A percentile compares a stretch with the other conserved stretches of the same genome.
Conservation (phyloP, 768 basidiomycete genomes). For the Russula ochroleuca region DNA sequence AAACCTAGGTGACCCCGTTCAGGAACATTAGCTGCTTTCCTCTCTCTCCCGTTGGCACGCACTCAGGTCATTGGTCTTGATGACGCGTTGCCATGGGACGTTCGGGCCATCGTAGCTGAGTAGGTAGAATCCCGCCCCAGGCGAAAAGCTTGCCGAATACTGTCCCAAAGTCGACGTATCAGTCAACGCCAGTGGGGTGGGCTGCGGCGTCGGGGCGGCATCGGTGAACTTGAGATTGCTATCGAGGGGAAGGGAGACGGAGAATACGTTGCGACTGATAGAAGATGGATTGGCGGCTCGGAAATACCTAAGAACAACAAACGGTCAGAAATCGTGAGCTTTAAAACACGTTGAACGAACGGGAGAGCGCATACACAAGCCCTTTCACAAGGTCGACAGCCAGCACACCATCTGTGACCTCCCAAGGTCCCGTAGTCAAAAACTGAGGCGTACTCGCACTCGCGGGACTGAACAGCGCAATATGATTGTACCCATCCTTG, state of each 20-base stretch:
- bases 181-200: conserved; percentile 45
- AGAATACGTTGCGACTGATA: conserved; percentile 79
- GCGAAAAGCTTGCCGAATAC: conserved; percentile 74
- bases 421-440: conserved; percentile 86
- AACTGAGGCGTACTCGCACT: conserved; percentile 66
- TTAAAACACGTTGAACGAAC: conserved; percentile 14
- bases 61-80: conserved; percentile 48
- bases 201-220: conserved; percentile 34
- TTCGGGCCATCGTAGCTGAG: conserved; percentile 75
- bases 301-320: conserved; percentile 62
- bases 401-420: conserved; percentile 71
- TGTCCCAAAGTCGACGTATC: conserved; percentile 50
- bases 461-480: conserved; percentile 85
- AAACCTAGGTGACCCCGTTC: conserved; percentile 45
- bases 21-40: not conserved
- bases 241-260: conserved; percentile 61
- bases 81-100: conserved; percentile 82
- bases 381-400: conserved; percentile 65
- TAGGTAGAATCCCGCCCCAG: conserved; percentile 79
- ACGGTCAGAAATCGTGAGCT: not conserved
- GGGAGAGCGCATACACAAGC: conserved; percentile 56
- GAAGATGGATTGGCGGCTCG: conserved; percentile 79
- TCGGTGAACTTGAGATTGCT: conserved; percentile 30
- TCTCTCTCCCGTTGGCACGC: conserved; percentile 25
- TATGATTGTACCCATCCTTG: conserved; percentile 80